Evolutionary conservation across 495 filamentous ascomycete species (phyloP).

Genomic region (Immersiella caudata): DNA sequence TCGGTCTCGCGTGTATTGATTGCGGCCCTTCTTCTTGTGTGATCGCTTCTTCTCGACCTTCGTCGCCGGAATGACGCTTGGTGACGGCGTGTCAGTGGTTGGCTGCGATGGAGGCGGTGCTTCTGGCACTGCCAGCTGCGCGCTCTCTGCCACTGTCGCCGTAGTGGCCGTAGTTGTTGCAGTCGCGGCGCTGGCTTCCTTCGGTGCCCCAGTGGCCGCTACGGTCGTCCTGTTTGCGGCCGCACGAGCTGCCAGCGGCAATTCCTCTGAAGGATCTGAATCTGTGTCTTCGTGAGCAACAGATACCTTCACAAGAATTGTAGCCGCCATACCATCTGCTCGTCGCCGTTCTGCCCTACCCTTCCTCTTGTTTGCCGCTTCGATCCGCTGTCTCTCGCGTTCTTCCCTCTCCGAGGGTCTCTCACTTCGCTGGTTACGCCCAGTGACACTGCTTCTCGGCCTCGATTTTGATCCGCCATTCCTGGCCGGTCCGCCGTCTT

Average conservation of each 20-base stretch:
- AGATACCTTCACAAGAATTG: conserved; percentile 29
- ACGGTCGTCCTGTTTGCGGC: conserved; percentile 37
- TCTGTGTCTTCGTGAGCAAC: conserved; percentile 48
- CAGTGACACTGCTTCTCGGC: conserved; percentile 59
- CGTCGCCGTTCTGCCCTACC: conserved; percentile 71
- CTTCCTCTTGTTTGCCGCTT: conserved; percentile 74
- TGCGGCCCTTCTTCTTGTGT: conserved; percentile 77
- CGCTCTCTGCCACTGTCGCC: conserved; percentile 13
- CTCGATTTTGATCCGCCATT: conserved; percentile 61
- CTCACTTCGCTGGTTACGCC: conserved; percentile 71
- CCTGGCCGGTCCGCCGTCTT: conserved; percentile 62
- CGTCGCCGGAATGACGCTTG: conserved; percentile 33
- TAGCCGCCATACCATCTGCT: conserved; percentile 66
- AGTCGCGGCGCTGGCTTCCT: conserved; percentile 22
- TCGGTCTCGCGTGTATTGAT: conserved; percentile 82
- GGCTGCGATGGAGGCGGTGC: conserved; percentile 38
- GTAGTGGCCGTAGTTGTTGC: conserved; percentile 25
- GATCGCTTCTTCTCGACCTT: conserved; percentile 46
- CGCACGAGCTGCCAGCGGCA: conserved; percentile 50
- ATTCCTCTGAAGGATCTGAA: conserved; percentile 63
- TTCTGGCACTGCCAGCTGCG: conserved; percentile 22
- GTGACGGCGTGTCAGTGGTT: conserved; percentile 58
- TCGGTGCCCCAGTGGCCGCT: not conserved
- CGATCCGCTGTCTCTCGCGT: conserved; percentile 65
- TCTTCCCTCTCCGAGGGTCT: conserved; percentile 67